phyloP scores from a whole-genome alignment of 2,329 filamentous ascomycete species.

The Verticillium nonalfalfae region DNA sequence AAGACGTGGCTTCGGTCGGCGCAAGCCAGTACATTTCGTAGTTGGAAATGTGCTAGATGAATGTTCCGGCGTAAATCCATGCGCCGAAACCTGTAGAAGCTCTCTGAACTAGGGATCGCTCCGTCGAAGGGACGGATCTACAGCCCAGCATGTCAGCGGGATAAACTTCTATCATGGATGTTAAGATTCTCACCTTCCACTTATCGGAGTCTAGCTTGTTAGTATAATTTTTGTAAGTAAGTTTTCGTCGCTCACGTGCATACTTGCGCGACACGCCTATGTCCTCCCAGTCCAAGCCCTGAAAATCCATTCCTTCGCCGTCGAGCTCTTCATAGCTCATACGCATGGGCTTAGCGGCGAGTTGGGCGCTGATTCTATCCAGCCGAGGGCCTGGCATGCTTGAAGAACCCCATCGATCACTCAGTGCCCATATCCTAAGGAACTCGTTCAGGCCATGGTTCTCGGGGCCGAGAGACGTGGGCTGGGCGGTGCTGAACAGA shows the following conservation, averaged over 20 bases:
- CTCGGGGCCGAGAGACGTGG: neutral
- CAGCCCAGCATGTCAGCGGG: neutral
- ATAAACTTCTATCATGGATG: neutral
- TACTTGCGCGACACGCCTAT: conserved; percentile 42
- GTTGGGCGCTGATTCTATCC: neutral
- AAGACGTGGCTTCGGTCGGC: conserved; percentile 49
- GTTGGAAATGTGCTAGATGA: conserved; percentile 58
- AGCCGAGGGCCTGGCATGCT: neutral
- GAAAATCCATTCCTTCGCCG: conserved; percentile 52
- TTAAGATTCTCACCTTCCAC: conserved; percentile 36
- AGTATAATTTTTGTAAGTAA: conserved; percentile 52
- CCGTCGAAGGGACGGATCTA: conserved; percentile 19
- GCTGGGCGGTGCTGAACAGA: neutral
- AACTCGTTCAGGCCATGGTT: neutral
- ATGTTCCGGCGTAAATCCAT: conserved; percentile 50
- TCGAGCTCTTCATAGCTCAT: conserved; percentile 36
- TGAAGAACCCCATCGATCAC: neutral
- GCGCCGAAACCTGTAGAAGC: conserved; percentile 51
- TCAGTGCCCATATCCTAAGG: neutral
- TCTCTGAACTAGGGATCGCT: conserved; percentile 31
- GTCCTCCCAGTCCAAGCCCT: conserved; percentile 51
- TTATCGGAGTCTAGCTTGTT: conserved; percentile 42
- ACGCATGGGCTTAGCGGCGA: neutral
- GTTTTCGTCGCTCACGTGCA: conserved; percentile 39
- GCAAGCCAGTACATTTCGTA: conserved; percentile 55